Base-by-base conservation (phyloP, 129 eudicot species). In the Lonicera japonica region DNA sequence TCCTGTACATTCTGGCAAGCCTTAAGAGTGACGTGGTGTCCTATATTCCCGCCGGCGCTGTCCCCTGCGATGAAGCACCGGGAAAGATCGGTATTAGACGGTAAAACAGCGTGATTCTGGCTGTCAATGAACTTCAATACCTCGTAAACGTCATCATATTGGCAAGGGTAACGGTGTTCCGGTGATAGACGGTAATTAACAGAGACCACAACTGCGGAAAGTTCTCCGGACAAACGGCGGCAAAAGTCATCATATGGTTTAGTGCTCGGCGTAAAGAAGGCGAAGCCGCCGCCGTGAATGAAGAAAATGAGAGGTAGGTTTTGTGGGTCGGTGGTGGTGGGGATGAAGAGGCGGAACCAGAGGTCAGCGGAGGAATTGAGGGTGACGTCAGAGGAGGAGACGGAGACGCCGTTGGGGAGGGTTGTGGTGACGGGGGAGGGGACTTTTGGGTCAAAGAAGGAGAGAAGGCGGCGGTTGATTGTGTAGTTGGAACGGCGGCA, bases 231-330 rank as follows among this genome's bases (percentile, higher is more conserved):
- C 24, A 70, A 58, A 1, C 73, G 52, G 22, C 69, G 68, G 50
- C 76, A 64, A 8, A 76, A 25, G 38, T 15, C 60, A 64, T 76
- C 72, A 23, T 52, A 65, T 0, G 72, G 16, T 0, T 8, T 22
- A 16, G 64, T 50, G 21, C 38, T 61, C 10, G 76, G 58, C 41
- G 58, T 48, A 36, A 43, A 54, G 24, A n/a, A 70, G 5, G 55
- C 64, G 43, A 64, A 76, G 1, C 81, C 81, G 13, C 81, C 81
- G 24, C 81, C 81, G 46, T 76, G 81, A 52, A 70, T 69, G 60
- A 64, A 60, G n/a, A 76, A 58, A 46, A 76, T 34, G 17, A 76
- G 54, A 3, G 81, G 81, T 15, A 65, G 70, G 8, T 43, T 43
- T 10, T 8, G 50, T 17, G 41, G 23, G 24, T 1, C 50, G 11